phyloP scores from a whole-genome alignment of 2,329 filamentous ascomycete species.

The Drechslerella coelobrocha region DNA sequence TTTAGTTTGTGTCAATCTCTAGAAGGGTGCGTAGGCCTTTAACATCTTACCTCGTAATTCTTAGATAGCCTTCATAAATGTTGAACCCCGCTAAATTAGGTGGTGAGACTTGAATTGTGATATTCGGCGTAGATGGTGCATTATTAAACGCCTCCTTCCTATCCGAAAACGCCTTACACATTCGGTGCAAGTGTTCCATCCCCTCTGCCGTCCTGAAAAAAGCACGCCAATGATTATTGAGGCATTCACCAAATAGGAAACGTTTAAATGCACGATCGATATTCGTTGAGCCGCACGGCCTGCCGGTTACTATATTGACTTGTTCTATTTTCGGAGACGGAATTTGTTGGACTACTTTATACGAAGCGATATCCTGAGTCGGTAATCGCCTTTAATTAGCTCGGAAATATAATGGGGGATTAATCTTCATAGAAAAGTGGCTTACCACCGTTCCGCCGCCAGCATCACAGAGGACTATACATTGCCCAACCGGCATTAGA shows the following conservation, averaged over 20 bases:
- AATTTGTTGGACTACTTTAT: constrained; percentile 18
- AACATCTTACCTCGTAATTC: constrained; percentile 18
- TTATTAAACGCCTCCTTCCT: constrained; percentile 43
- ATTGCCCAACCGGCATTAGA: constrained; percentile 31
- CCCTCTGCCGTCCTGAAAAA: constrained; percentile 17
- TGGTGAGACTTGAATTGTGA: constrained; percentile 33
- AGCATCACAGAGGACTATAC: constrained; percentile 43
- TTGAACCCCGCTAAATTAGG: constrained; percentile 10
- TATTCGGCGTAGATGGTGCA: constrained; percentile 14
- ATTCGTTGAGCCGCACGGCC: constrained; percentile 40
- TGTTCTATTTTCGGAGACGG: constrained; percentile 28
- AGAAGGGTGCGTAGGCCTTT: not conserved
- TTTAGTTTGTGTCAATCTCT: not conserved
- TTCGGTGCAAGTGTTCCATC: constrained; percentile 29
- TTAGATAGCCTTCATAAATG: constrained; percentile 24
- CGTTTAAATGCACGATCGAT: constrained; percentile 36
- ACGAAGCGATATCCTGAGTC: constrained; percentile 36
- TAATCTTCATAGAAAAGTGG: not conserved
- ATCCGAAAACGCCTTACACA: constrained; percentile 38
- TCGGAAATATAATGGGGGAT: not conserved
- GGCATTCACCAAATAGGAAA: constrained; percentile 32
- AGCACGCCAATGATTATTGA: constrained; percentile 10
- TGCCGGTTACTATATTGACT: constrained; percentile 35
- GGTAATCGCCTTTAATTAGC: not conserved
- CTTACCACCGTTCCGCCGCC: constrained; percentile 44